Percentiles rank a stretch among this genome's conserved stretches.
These are phyloP conservation scores for Saccharomycopsis sp. DNA, from an alignment of 805 yeast genomes.

Conservation along the genomic window DNA sequence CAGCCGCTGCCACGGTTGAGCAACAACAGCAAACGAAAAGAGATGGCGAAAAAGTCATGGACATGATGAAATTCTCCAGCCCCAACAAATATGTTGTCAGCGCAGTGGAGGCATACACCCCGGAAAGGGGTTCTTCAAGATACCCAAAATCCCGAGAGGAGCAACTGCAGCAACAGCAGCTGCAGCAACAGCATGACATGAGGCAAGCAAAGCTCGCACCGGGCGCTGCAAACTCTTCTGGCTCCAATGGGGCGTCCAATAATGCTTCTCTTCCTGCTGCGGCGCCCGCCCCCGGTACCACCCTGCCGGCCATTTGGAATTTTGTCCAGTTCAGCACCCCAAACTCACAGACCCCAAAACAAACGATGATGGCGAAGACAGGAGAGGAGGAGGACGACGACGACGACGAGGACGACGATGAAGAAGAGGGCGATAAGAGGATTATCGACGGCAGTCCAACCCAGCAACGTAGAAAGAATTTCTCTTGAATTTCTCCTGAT, in stretches of 20 bases:
- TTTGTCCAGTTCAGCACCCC: constrained; percentile 67
- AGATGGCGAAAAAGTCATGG: constrained; percentile 18
- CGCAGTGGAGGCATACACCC: constrained; percentile 57
- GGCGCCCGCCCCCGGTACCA: no score
- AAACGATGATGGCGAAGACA: not conserved
- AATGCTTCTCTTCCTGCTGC: constrained; percentile 45
- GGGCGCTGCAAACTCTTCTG: no score
- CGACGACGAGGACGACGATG: constrained; percentile 6
- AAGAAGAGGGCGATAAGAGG: no score
- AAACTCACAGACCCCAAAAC: constrained; percentile 12
- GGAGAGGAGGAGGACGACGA: not conserved
- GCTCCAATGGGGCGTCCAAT: constrained; percentile 17
- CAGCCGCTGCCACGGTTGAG: constrained; percentile 21
- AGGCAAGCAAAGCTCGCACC: no score
- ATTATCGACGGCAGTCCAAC: constrained; percentile 13
- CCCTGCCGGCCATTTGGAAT: constrained; percentile 96
- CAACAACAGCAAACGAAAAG: no score
- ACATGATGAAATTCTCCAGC: constrained; percentile 22
- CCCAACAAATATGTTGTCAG: constrained; percentile 38
- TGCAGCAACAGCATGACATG: no score
- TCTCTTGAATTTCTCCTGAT: not conserved
- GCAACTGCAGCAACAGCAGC: not conserved
- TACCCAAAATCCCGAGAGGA: not conserved
- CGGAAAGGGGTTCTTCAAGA: constrained; percentile 40
- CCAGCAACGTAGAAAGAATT: constrained; percentile 8